Conservation (phyloP, 2,329 filamentous ascomycete genomes). For the Chaetomium olivaceum region DNA sequence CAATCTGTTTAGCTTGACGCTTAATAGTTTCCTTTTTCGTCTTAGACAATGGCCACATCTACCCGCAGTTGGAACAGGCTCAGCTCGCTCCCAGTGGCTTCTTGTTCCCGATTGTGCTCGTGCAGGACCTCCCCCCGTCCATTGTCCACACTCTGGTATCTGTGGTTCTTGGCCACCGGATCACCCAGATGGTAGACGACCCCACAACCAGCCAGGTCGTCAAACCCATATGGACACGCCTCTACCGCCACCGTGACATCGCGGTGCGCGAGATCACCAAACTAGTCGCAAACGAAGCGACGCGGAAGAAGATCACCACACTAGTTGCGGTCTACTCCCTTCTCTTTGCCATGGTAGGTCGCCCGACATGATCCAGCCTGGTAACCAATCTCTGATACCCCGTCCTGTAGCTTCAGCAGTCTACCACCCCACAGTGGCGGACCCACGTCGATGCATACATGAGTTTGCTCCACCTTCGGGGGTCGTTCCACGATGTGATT, state of each 20-base stretch:
- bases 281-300: constrained; percentile 17
- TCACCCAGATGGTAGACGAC: constrained; percentile 20
- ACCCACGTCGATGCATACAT: constrained; percentile 29
- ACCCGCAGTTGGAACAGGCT: constrained; percentile 18
- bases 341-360: constrained; percentile 25
- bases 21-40: background rate
- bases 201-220: background rate
- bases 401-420: constrained; percentile 24
- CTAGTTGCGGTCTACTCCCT: constrained; percentile 22
- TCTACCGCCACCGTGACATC: constrained; percentile 28
- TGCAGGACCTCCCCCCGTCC: constrained; percentile 15
- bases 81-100: constrained; percentile 22
- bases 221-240: constrained; percentile 20
- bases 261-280: constrained; percentile 24
- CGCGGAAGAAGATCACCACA: constrained; percentile 10
- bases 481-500: constrained; percentile 28
- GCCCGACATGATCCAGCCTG: background rate
- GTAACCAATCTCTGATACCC: background rate
- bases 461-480: constrained; percentile 30
- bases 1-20: background rate
- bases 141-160: constrained; percentile 25
- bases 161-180: constrained; percentile 21
- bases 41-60: constrained; percentile 25
- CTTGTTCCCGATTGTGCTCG: constrained; percentile 4
- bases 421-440: constrained; percentile 21